Base-by-base conservation (phyloP, 192 early-diverging fungal genomes). In the Funneliformis mosseae region DNA sequence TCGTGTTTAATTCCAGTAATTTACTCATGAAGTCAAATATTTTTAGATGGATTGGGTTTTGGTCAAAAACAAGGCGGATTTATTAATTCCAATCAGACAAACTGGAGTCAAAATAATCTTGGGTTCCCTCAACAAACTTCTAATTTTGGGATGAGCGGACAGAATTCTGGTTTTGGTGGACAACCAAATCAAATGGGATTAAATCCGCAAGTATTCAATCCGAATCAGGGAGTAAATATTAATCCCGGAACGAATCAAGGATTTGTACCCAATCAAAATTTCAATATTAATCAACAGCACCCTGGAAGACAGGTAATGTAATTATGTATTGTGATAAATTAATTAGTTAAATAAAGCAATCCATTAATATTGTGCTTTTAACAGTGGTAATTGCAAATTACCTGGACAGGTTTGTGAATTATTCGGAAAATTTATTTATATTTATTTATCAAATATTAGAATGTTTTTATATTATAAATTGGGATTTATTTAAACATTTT, bases 191-290 rank as follows among this genome's bases (percentile, higher is more conserved):
- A 69, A 69, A 69, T 69, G 14, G 38, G 21, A 21, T 38, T 11
- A 39, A 69, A 69, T 39, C 39, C 27, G 41, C 67, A 69, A 69
- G 67, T 18, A 39, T 25, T 33, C 42, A 61, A 61, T 62, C n/a
- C 48, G 21, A 50, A 48, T 33, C 39, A 9, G 18, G 48, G 45
- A 41, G 14, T n/a, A n/a, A 27, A 50, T 10, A 45, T n/a, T 48
- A 74, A 74, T 42, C 59, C 8, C 61, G 23, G 59, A 38, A 18
- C 41, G 28, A 76, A 76, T 39, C 74, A 62, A 76, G 74, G 74
- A 76, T 71, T 71, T 71, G 42, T 0, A 3, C 27, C 27, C 18
- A 33, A n/a, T 71, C 50, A 16, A 2, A 18, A 18, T 55, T 55
- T 55, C 5, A 55, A 55, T 45, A 45, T 4, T 18, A 55, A 55